Percentiles rank a stretch among this genome's conserved stretches.
Conservation (phyloP, 805 yeast genomes). For the Pichia insulana region DNA sequence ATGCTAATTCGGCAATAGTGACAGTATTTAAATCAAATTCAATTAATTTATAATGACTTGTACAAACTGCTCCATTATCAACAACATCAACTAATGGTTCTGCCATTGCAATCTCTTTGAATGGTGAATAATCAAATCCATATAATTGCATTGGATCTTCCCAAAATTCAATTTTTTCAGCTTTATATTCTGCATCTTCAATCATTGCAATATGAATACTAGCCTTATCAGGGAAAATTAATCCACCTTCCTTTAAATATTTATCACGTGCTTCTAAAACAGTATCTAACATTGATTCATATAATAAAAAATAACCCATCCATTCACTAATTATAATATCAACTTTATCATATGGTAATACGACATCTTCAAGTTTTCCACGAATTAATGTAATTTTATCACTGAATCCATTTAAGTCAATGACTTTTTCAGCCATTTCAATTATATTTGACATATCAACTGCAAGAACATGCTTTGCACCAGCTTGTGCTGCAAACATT, state of each 20-base stretch:
- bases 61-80: slow-evolving; percentile 59
- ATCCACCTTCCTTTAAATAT: slow-evolving; percentile 74
- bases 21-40: slow-evolving; percentile 89
- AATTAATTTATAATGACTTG: slow-evolving; percentile 63
- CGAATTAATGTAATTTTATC: slow-evolving; percentile 82
- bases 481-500: slow-evolving; percentile 98
- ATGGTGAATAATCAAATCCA: slow-evolving; percentile 93
- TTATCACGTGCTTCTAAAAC: slow-evolving; percentile 90
- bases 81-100: slow-evolving; percentile 98
- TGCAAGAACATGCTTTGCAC: slow-evolving; percentile 95
- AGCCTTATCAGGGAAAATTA: slow-evolving; percentile 92
- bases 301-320: slow-evolving; percentile 97
- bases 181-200: slow-evolving; percentile 87
- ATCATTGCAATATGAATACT: slow-evolving; percentile 83
- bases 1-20: slow-evolving; percentile 71
- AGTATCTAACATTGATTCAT: slow-evolving; percentile 97
- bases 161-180: slow-evolving; percentile 90
- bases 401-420: slow-evolving; percentile 70
- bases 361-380: slow-evolving; percentile 92
- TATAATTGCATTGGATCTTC: slow-evolving; percentile 63
- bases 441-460: slow-evolving; percentile 97
- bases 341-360: slow-evolving; percentile 75
- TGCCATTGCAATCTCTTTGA: slow-evolving; percentile 73
- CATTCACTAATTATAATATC: slow-evolving; percentile 96
- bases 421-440: slow-evolving; percentile 89